Base-by-base conservation (phyloP, 148 eudicot genomes). In the Nepenthes mirabilis region DNA sequence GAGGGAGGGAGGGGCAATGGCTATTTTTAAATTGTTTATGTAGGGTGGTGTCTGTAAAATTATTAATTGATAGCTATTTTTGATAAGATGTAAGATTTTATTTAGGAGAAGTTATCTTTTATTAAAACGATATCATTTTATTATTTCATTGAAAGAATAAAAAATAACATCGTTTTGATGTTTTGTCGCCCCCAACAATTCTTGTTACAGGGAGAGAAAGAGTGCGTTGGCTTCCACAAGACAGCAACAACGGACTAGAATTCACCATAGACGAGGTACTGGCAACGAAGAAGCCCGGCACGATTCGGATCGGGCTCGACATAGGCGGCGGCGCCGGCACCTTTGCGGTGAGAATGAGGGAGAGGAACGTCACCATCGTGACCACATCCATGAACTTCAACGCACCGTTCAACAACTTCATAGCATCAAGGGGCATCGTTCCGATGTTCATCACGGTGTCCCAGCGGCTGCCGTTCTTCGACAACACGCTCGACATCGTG, bases 291-390 rank as follows among this genome's bases (percentile, higher is more conserved):
- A 71, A 11, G 23, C 37, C 1, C 0, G 77, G 80, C 11, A 67
- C 63, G 0, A 64, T 78, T 36, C 65, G 80, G 1, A 72, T 81
- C 14, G 82, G 86, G 40, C 72, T 81, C 2, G 82, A 81, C 54
- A 75, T 81, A 1, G 82, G 82, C 1, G 76, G 74, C 0, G 79
- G 79, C 7, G 40, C 70, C 1, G 82, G 82, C 13, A 77, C 82
- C 0, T 77, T 77, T 13, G 75, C 77, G 0, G 75, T 74, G 1
- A 64, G 80, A 43, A 81, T 77, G 85, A 71, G 48, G 56, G 75
- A 75, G 34, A 69, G 66, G 52, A 68, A 72, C 52, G 65, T 77
- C 34, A 72, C 80, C 14, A 75, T 75, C 9, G 43, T 81, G 47
- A 81, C 78, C 37, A 75, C 71, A n/a, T 60, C 82, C 0, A 70